Evolutionary conservation across 768 basidiomycete species (phyloP).

Genomic region (Paxillus involutus): DNA sequence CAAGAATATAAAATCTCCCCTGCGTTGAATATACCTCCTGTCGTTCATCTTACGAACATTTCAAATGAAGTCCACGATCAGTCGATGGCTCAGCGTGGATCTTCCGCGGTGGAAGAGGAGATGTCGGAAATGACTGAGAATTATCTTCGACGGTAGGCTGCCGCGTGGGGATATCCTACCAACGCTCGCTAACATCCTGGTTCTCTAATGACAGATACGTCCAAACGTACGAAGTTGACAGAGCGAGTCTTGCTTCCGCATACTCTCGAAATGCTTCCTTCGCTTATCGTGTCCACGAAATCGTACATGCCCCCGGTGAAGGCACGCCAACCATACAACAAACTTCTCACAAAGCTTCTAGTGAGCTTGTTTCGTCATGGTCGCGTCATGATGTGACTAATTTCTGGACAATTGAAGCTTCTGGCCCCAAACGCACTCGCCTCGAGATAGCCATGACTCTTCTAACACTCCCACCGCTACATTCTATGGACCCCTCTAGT

Average conservation of each 20-base stretch:
- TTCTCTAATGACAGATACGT: slow-evolving; percentile 22
- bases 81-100: not conserved
- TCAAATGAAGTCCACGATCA: not conserved
- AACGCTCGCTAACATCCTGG: slow-evolving; percentile 2
- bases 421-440: slow-evolving; percentile 19
- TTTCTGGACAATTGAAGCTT: slow-evolving; percentile 8
- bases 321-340: not conserved
- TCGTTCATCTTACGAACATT: not conserved
- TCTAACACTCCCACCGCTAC: slow-evolving; percentile 25
- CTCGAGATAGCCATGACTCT: slow-evolving; percentile 28
- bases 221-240: slow-evolving; percentile 32
- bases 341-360: slow-evolving; percentile 5
- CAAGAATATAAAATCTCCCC: not conserved
- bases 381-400: not conserved
- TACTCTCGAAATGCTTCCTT: slow-evolving; percentile 31
- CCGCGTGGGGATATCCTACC: not conserved
- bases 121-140: slow-evolving; percentile 29
- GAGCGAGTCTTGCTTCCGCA: slow-evolving; percentile 32
- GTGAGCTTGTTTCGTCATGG: slow-evolving; percentile 13
- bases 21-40: not conserved
- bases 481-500: slow-evolving; percentile 8
- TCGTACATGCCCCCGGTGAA: not conserved
- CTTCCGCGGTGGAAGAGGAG: slow-evolving; percentile 18
- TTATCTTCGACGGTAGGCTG: slow-evolving; percentile 29
- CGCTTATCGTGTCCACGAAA: slow-evolving; percentile 24